Percentiles rank a stretch among this genome's conserved stretches.
Evolutionary conservation across 306 rosid species (phyloP).

Genomic region (Glycine tomentella): DNA sequence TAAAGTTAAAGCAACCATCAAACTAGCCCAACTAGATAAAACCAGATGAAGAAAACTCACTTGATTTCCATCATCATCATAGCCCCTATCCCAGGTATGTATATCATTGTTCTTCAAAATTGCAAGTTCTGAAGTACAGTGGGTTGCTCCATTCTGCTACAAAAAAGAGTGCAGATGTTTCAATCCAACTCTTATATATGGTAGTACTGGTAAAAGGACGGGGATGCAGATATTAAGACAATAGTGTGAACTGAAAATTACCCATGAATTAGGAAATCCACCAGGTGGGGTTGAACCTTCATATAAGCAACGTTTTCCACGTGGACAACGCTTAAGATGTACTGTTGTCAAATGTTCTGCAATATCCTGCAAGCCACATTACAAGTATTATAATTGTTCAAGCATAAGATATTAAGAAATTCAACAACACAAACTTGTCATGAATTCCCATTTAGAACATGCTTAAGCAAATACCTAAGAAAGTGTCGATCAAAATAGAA

Average conservation of each 20-base stretch:
- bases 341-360: constrained; percentile 92
- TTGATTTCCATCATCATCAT: constrained; percentile 84
- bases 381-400: neutral
- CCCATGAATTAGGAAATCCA: constrained; percentile 97
- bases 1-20: constrained; percentile 23
- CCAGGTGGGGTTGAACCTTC: constrained; percentile 98
- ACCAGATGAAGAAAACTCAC: constrained; percentile 50
- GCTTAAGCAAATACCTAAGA: constrained; percentile 27
- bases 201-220: neutral
- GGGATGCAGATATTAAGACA: constrained; percentile 4
- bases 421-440: constrained; percentile 21
- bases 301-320: constrained; percentile 95
- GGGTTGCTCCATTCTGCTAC: constrained; percentile 87
- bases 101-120: constrained; percentile 91
- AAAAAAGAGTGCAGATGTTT: constrained; percentile 27
- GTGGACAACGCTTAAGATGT: constrained; percentile 87
- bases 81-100: constrained; percentile 95
- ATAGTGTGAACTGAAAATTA: constrained; percentile 52
- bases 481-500: constrained; percentile 39
- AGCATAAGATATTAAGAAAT: constrained; percentile 6
- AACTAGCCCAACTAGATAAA: constrained; percentile 9
- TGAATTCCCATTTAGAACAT: neutral
- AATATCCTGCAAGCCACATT: constrained; percentile 71
- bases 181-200: constrained; percentile 20
- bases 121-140: constrained; percentile 84